Conservation (phyloP, 805 yeast species). For the Debaryomyces prosopidis region DNA sequence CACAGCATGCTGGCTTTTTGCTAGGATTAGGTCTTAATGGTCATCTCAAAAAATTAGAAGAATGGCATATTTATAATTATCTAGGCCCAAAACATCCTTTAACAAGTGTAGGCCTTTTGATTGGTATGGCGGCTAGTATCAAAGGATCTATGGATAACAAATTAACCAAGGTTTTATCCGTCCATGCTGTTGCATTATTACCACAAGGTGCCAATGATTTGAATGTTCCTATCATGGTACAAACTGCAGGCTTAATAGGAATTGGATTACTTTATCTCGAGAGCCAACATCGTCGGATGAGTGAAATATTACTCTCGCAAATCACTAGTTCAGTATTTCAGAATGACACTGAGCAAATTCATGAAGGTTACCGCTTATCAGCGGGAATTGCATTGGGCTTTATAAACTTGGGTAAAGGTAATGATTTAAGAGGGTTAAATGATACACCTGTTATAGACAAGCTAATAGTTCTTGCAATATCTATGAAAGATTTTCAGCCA, state of each 20-base stretch:
- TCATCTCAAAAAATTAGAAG: conserved; percentile 77
- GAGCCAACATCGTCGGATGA: conserved; percentile 82
- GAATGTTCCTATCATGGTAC: conserved; percentile 79
- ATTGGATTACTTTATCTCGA: conserved; percentile 81
- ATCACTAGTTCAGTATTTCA: conserved; percentile 53
- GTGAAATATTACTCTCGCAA: conserved; percentile 74
- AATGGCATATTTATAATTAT: conserved; percentile 95
- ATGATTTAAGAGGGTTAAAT: conserved; percentile 54
- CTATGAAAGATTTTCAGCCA: conserved; percentile 64
- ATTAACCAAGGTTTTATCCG: conserved; percentile 85
- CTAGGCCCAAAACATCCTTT: conserved; percentile 84
- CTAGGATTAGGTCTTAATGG: conserved; percentile 91
- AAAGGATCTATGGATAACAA: conserved; percentile 82
- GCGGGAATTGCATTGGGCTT: conserved; percentile 89
- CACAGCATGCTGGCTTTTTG: conserved; percentile 95
- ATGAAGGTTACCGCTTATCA: conserved; percentile 81
- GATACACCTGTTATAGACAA: conserved; percentile 66
- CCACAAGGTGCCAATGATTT: conserved; percentile 91
- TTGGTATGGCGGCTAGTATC: conserved; percentile 92
- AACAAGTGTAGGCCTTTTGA: conserved; percentile 81
- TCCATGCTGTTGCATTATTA: conserved; percentile 86
- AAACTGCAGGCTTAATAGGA: conserved; percentile 89
- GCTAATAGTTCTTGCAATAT: conserved; percentile 56
- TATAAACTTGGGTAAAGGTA: conserved; percentile 77
- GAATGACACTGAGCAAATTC: conserved; percentile 57